phyloP scores from a whole-genome alignment of 768 basidiomycete genomes.

The Fibroporia radiculosa region DNA sequence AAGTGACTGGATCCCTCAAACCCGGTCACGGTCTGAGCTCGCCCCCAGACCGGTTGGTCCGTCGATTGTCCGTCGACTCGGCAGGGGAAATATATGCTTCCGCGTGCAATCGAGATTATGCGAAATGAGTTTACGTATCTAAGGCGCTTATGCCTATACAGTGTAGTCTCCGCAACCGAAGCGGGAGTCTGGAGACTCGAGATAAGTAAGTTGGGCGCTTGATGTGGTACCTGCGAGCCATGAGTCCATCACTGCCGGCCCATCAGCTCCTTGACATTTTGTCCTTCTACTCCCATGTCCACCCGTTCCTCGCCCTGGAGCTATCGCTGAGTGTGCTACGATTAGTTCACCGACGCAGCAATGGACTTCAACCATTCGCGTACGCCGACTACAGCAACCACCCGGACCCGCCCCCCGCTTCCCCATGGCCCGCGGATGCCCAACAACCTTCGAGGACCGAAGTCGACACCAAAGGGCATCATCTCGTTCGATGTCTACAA shows the following conservation, averaged over 20 bases:
- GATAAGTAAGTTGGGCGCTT: conserved; percentile 1
- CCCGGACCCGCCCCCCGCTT: conserved; percentile 8
- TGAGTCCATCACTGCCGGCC: conserved; percentile 1
- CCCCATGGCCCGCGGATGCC: conserved; percentile 17
- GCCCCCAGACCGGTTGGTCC: too few relatives aligned
- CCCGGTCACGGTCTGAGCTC: too few relatives aligned
- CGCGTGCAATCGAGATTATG: too few relatives aligned
- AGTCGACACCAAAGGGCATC: conserved; percentile 9
- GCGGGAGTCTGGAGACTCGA: too few relatives aligned
- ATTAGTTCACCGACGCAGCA: background rate
- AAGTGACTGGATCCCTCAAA: too few relatives aligned
- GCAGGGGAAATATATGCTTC: too few relatives aligned
- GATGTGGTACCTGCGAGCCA: background rate
- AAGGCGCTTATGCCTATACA: too few relatives aligned
- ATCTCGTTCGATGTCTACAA: conserved; percentile 14
- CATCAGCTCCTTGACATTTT: conserved; percentile 1
- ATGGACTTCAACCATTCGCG: background rate
- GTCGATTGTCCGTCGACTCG: too few relatives aligned
- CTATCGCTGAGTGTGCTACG: background rate
- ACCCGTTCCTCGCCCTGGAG: background rate
- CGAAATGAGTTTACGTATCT: too few relatives aligned
- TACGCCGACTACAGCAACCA: conserved; percentile 8
- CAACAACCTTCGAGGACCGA: conserved; percentile 17
- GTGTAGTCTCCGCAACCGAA: too few relatives aligned
- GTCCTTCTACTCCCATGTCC: conserved; percentile 3